A percentile compares a stretch with the other conserved stretches of the same genome.
Evolutionary conservation across 176 grass and related monocot genomes (phyloP).

Genomic region (Avena sativa): DNA sequence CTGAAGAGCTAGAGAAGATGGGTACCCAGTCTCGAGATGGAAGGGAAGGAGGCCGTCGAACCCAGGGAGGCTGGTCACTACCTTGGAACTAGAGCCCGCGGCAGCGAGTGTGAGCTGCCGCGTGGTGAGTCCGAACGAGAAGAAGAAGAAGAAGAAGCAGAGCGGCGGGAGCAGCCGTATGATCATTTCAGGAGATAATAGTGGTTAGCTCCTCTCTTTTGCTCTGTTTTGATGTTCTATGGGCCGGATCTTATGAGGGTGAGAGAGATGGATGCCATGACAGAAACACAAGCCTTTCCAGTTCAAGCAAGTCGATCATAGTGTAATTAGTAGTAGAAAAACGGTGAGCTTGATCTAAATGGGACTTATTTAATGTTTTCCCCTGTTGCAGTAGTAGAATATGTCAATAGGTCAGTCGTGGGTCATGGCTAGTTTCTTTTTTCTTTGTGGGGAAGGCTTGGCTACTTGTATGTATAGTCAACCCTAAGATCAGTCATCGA

Average conservation of each 20-base stretch:
- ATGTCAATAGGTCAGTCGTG: neutral
- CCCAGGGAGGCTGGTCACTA: constrained; percentile 61
- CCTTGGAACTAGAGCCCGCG: neutral
- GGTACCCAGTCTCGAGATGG: constrained; percentile 71
- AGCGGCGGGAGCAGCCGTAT: neutral
- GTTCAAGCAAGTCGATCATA: neutral
- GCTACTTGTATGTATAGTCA: neutral
- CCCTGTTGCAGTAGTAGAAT: neutral
- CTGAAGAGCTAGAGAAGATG: too few species aligned
- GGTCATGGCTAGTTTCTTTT: neutral
- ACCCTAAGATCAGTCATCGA: too few species aligned
- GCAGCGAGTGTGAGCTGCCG: neutral
- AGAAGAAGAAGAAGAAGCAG: neutral
- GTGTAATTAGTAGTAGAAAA: neutral
- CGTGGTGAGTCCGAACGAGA: neutral
- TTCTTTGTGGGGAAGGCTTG: neutral
- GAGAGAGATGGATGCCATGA: neutral
- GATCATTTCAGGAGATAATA: neutral
- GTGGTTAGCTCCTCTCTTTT: neutral
- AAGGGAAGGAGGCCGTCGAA: constrained; percentile 57
- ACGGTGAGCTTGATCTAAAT: neutral
- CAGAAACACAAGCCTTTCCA: neutral
- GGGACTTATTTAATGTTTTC: neutral
- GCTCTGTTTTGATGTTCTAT: neutral
- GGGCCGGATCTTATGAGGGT: neutral